A percentile compares a stretch with the other conserved stretches of the same genome.
These are phyloP conservation scores for Boletus rex-veris DNA, from an alignment of 768 basidiomycete genomes.

Conservation along the genomic window DNA sequence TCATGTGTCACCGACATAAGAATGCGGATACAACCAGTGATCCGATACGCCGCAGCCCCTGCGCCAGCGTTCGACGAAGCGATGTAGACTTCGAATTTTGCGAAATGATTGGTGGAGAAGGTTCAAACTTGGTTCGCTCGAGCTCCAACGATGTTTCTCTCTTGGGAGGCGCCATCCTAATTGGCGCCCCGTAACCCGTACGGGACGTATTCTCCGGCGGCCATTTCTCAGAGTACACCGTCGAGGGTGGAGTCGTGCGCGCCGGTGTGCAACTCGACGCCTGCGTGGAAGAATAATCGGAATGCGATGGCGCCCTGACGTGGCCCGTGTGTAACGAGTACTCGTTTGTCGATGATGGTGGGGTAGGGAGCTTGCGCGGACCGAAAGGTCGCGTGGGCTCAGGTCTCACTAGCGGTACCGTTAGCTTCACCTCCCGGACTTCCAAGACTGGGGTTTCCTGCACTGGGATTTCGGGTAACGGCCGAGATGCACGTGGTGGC, in stretches of 20 bases:
- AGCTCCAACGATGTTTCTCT: constrained; percentile 23
- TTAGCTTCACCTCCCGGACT: constrained; percentile 18
- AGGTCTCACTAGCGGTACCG: constrained; percentile 10
- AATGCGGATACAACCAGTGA: constrained; percentile 30
- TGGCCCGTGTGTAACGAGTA: constrained; percentile 11
- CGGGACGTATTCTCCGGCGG: constrained; percentile 22
- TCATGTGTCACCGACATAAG: constrained; percentile 27
- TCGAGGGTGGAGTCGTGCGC: constrained; percentile 28
- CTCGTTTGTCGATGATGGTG: constrained; percentile 29
- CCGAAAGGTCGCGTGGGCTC: constrained; percentile 20
- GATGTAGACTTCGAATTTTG: constrained; percentile 22
- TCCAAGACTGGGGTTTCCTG: constrained; percentile 14
- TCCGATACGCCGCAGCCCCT: constrained; percentile 25
- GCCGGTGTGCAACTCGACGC: constrained; percentile 28
- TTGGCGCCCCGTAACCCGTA: constrained; percentile 19
- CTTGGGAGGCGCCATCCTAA: constrained; percentile 23
- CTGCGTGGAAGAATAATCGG: constrained; percentile 24
- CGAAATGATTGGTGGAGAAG: constrained; percentile 17
- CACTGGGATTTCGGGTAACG: constrained; percentile 29
- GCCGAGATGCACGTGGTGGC: constrained; percentile 27
- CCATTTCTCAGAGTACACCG: constrained; percentile 31
- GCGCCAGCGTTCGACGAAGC: constrained; percentile 24
- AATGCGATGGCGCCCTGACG: constrained; percentile 17
- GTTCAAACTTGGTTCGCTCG: constrained; percentile 19
- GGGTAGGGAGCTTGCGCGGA: constrained; percentile 32